Percentiles rank a stretch among this genome's conserved stretches.
These are phyloP conservation scores for Lathyrus tuberosus DNA, from an alignment of 306 rosid genomes.

Conservation along the genomic window DNA sequence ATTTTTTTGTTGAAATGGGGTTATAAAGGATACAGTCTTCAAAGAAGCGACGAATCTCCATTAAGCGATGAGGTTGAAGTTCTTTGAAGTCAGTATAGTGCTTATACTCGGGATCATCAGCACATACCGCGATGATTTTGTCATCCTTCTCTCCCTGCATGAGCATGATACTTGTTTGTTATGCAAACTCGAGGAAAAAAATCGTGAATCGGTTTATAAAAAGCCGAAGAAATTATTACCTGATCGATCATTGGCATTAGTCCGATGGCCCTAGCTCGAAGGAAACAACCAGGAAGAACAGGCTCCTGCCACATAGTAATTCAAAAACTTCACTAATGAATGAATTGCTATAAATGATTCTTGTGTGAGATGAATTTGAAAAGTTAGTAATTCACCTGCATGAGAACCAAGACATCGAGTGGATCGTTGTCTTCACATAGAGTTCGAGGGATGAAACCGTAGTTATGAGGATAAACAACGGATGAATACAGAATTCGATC, in stretches of 20 bases:
- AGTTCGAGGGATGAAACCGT: conserved; percentile 93
- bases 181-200: not conserved
- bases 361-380: conserved; percentile 17
- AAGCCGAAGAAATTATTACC: conserved; percentile 47
- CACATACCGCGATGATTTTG: conserved; percentile 96
- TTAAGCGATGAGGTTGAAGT: conserved; percentile 92
- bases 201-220: not conserved
- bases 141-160: conserved; percentile 95
- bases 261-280: conserved; percentile 92
- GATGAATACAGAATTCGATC: conserved; percentile 92
- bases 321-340: conserved; percentile 12
- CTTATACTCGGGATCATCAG: conserved; percentile 94
- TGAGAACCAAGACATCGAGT: conserved; percentile 84
- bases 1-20: no score
- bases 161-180: conserved; percentile 12
- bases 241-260: conserved; percentile 99
- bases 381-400: conserved; percentile 68
- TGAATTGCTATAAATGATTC: not conserved
- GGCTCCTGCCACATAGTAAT: conserved; percentile 71
- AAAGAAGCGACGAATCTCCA: conserved; percentile 92
- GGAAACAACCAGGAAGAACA: conserved; percentile 92
- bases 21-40: conserved; percentile 86
- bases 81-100: conserved; percentile 77
- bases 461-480: conserved; percentile 93
- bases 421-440: conserved; percentile 98